phyloP scores from a whole-genome alignment of 2,329 filamentous ascomycete species.

The Hymenoscyphus linearis region DNA sequence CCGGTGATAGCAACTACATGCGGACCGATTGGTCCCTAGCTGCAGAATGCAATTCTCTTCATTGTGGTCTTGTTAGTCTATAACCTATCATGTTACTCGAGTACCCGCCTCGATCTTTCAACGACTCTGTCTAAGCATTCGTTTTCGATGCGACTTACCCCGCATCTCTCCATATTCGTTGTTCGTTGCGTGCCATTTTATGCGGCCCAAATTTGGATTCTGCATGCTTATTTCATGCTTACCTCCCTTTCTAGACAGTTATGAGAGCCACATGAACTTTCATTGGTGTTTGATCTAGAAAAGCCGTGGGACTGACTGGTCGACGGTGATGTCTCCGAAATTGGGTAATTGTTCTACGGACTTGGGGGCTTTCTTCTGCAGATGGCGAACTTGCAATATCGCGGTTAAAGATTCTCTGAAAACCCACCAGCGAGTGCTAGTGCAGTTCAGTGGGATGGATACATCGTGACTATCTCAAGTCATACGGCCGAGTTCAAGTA shows the following conservation, averaged over 20 bases:
- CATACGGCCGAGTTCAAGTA: background rate
- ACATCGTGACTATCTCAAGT: background rate
- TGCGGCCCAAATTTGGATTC: constrained; percentile 5
- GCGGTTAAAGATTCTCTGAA: background rate
- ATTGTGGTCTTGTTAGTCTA: background rate
- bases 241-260: background rate
- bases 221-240: constrained; percentile 4
- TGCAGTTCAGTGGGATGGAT: background rate
- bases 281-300: background rate
- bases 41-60: background rate
- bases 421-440: background rate
- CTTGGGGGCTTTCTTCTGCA: background rate
- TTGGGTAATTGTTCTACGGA: background rate
- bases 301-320: constrained; percentile 2
- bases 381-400: background rate
- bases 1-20: background rate
- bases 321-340: background rate
- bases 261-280: background rate
- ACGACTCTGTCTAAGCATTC: background rate
- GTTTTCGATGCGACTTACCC: constrained; percentile 14
- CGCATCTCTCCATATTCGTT: constrained; percentile 18
- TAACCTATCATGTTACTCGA: background rate
- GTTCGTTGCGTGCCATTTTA: no score
- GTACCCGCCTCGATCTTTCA: background rate
- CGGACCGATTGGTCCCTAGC: background rate